These are phyloP conservation scores for Melastoma malabathricum DNA, from an alignment of 345 rosid species.

Conservation along the genomic window DNA sequence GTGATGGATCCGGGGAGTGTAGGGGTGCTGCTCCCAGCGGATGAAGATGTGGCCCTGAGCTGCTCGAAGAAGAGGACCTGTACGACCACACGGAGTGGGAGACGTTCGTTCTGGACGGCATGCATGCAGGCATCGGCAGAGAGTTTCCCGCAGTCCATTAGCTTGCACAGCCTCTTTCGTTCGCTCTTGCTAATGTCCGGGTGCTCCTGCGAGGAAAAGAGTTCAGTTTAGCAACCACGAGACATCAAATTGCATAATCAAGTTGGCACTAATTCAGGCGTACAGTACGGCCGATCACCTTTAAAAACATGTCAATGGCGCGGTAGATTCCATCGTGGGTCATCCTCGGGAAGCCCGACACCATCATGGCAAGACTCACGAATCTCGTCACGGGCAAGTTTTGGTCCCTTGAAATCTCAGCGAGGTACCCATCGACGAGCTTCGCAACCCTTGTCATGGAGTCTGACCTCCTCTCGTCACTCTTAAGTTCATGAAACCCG, in stretches of 20 bases:
- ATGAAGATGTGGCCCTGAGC: conserved; percentile 33
- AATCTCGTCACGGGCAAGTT: conserved; percentile 29
- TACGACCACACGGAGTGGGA: conserved; percentile 69
- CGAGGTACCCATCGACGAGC: conserved; percentile 47
- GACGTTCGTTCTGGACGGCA: conserved; percentile 76
- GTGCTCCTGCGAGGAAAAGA: conserved; percentile 33
- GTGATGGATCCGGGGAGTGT: conserved; percentile 31
- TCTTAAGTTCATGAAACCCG: conserved; percentile 19
- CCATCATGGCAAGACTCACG: conserved; percentile 25
- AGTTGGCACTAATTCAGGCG: not conserved
- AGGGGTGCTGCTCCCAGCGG: conserved; percentile 46
- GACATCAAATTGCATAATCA: not conserved
- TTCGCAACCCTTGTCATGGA: conserved; percentile 38
- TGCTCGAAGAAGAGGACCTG: conserved; percentile 88
- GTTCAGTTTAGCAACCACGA: not conserved
- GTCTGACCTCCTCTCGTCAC: conserved; percentile 19
- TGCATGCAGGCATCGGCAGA: conserved; percentile 75
- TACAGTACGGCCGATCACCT: conserved; percentile 31
- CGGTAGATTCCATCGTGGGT: conserved; percentile 62
- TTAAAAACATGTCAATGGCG: conserved; percentile 62
- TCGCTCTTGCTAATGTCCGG: conserved; percentile 49
- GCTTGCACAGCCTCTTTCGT: conserved; percentile 48
- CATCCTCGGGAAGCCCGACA: conserved; percentile 34
- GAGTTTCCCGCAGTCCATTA: conserved; percentile 74
- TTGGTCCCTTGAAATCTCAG: conserved; percentile 49